Conservation (phyloP, 441 rosid genomes). For the Erysimum pusillum region DNA sequence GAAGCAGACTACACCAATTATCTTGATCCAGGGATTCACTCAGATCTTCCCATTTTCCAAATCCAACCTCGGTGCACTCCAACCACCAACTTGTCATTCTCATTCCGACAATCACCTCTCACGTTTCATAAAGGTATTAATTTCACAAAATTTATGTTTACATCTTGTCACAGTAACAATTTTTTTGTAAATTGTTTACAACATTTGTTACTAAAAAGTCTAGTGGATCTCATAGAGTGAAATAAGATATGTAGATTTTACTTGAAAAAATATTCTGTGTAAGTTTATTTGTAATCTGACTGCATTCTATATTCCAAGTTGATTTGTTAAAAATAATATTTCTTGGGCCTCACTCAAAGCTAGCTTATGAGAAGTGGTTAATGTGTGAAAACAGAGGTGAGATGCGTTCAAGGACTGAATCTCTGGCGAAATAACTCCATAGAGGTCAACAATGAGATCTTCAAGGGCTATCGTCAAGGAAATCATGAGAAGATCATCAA, state of each 20-base stretch:
- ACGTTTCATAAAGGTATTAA: constrained; percentile 55
- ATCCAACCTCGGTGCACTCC: constrained; percentile 64
- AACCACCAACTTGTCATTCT: constrained; percentile 50
- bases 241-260: not conserved
- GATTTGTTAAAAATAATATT: not conserved
- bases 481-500: constrained; percentile 63
- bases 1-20: constrained; percentile 35
- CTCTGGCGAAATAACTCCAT: constrained; percentile 77
- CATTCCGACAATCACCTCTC: constrained; percentile 59
- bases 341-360: not conserved
- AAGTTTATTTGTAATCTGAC: not conserved
- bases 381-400: constrained; percentile 55
- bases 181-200: not conserved
- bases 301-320: not conserved
- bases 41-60: constrained; percentile 59
- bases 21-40: constrained; percentile 66
- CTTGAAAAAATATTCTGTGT: not conserved
- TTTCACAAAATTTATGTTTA: not conserved
- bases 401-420: constrained; percentile 64
- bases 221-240: not conserved
- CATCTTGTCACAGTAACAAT: not conserved
- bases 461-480: constrained; percentile 69
- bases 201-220: not conserved
- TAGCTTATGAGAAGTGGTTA: not conserved
- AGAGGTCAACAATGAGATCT: constrained; percentile 75